Evolutionary conservation across 257 asterid genomes (phyloP).

Genomic region (Solanum verrucosum): DNA sequence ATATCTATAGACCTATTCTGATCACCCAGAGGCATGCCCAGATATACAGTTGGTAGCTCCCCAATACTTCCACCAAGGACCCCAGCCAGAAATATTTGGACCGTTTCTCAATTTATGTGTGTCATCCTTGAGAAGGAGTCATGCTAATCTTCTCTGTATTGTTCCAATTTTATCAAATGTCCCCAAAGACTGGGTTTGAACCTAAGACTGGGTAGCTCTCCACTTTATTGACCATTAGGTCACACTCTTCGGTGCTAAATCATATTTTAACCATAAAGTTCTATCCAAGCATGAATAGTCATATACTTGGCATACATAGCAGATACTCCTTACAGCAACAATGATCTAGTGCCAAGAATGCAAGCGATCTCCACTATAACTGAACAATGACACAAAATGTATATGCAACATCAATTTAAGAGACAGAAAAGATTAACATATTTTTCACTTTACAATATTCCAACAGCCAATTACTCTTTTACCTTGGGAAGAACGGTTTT

Average conservation of each 20-base stretch:
- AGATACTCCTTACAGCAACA: not conserved
- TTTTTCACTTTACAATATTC: slow-evolving; percentile 5
- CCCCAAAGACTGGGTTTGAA: not conserved
- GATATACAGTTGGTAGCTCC: no score
- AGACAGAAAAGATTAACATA: not conserved
- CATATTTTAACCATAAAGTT: not conserved
- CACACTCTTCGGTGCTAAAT: not conserved
- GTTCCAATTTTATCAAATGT: no score
- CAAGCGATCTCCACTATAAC: not conserved
- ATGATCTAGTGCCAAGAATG: not conserved
- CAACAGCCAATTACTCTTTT: slow-evolving; percentile 8
- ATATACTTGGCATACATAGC: not conserved
- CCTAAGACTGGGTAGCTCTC: not conserved
- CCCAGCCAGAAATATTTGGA: no score
- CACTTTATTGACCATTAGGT: not conserved
- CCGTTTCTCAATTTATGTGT: no score
- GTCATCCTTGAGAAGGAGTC: no score
- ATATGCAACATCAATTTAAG: not conserved
- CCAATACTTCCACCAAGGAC: no score
- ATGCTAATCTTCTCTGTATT: no score
- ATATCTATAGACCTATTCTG: no score
- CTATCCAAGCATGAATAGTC: not conserved
- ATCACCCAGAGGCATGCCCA: no score
- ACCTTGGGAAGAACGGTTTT: slow-evolving; percentile 63
- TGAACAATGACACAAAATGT: not conserved